Conservation (phyloP, 495 filamentous ascomycete species). For the Aspergillus biplanus region DNA sequence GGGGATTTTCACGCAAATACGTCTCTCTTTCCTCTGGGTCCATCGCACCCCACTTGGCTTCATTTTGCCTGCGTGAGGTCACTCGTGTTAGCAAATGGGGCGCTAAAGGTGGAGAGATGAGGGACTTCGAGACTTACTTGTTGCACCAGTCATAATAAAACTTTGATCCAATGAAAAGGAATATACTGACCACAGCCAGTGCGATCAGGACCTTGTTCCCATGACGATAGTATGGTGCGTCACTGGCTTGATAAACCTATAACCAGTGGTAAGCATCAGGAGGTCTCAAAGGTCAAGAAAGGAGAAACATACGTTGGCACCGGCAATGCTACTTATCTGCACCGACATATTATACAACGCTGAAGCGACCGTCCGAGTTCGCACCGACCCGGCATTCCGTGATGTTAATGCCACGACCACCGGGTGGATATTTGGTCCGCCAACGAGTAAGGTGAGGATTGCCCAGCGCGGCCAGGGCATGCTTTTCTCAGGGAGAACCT, state of each 20-base stretch:
- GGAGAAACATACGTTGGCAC: constrained; percentile 49
- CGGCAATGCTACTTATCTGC: constrained; percentile 55
- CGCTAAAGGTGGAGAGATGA: no score
- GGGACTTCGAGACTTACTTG: background rate
- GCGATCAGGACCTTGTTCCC: constrained; percentile 56
- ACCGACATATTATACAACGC: constrained; percentile 60
- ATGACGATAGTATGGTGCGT: constrained; percentile 57
- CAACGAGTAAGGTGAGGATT: constrained; percentile 60
- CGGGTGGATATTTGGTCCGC: constrained; percentile 48
- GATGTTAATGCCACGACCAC: constrained; percentile 38
- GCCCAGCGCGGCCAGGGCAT: constrained; percentile 39
- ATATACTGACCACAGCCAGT: constrained; percentile 48
- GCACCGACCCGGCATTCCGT: constrained; percentile 60
- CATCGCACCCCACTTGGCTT: constrained; percentile 36
- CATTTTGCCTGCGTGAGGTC: constrained; percentile 32
- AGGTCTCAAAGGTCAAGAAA: background rate
- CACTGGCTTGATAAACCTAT: constrained; percentile 46
- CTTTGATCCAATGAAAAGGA: constrained; percentile 44
- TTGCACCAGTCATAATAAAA: constrained; percentile 37
- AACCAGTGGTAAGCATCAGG: constrained; percentile 17
- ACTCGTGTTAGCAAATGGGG: background rate
- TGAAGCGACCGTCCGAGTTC: constrained; percentile 58
- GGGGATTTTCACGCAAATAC: constrained; percentile 27
- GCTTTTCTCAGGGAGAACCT: constrained; percentile 7
- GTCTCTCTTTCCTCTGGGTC: constrained; percentile 27